These are phyloP conservation scores for Hanseniaspora thailandica DNA, from an alignment of 805 yeast species.

Conservation along the genomic window DNA sequence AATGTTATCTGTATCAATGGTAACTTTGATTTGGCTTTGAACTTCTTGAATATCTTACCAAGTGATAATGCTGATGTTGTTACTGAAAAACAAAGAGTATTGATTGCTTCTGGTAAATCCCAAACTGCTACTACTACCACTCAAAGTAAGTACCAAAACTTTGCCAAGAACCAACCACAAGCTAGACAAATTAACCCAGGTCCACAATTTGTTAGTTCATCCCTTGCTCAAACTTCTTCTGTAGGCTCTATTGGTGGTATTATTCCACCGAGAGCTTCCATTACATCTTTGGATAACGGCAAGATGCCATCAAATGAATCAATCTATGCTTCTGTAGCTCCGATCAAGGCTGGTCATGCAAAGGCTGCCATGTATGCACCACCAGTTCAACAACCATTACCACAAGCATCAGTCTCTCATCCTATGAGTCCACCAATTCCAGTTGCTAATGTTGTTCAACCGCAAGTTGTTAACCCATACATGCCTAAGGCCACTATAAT, in stretches of 20 bases:
- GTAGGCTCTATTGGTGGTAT: not conserved
- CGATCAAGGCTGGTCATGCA: slow-evolving; percentile 6
- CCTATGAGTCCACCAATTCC: not conserved
- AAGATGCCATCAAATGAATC: not conserved
- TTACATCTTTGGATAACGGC: not conserved
- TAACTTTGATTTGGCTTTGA: slow-evolving; percentile 66
- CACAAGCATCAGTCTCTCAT: not conserved
- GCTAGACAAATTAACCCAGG: not conserved
- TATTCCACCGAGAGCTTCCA: slow-evolving; percentile 6
- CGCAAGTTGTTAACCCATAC: slow-evolving; percentile 7
- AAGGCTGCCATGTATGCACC: slow-evolving; percentile 15
- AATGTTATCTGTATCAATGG: slow-evolving; percentile 71
- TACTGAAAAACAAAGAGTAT: slow-evolving; percentile 67
- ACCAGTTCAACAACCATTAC: not conserved
- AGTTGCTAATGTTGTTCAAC: not conserved
- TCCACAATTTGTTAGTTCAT: not conserved
- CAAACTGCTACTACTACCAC: not conserved
- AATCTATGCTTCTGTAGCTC: slow-evolving; percentile 6
- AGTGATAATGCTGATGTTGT: slow-evolving; percentile 57
- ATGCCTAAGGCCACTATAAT: slow-evolving; percentile 13
- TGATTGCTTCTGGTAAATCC: slow-evolving; percentile 45
- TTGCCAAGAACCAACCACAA: slow-evolving; percentile 2
- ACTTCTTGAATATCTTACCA: slow-evolving; percentile 60
- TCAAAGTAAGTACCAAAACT: slow-evolving; percentile 10
- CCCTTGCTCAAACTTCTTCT: not conserved